phyloP scores from a whole-genome alignment of 2,329 filamentous ascomycete species.

The Cordyceps militaris region DNA sequence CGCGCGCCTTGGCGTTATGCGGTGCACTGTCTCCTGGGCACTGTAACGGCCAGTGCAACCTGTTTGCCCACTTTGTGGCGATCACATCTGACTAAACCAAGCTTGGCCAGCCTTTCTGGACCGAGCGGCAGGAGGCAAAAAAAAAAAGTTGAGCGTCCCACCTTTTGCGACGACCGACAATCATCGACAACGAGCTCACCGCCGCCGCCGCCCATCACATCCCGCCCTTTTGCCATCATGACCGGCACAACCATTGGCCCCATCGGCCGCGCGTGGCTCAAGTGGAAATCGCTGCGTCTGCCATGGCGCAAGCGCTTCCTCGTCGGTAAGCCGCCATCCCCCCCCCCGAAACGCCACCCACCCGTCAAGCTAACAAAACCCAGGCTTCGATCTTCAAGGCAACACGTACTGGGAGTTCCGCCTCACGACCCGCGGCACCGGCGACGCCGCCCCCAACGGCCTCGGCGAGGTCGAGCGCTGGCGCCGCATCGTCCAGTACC shows the following conservation, averaged over 20 bases:
- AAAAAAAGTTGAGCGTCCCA: not conserved
- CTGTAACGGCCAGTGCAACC: not conserved
- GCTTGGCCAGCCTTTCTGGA: too few relatives aligned
- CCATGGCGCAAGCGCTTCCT: conserved; percentile 60
- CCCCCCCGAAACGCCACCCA: not conserved
- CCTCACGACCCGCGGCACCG: conserved; percentile 34
- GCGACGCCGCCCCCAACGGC: not conserved
- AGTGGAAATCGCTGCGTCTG: conserved; percentile 55
- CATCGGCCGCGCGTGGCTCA: conserved; percentile 43
- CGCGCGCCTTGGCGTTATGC: not conserved
- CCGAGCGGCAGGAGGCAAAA: too few relatives aligned
- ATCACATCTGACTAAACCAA: not conserved
- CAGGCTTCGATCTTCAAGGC: conserved; percentile 57
- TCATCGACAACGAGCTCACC: not conserved
- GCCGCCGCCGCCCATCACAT: not conserved
- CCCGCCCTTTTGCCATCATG: conserved; percentile 21
- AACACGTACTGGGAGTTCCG: conserved; percentile 66
- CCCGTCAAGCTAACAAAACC: not conserved
- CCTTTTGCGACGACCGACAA: not conserved
- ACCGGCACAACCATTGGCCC: conserved; percentile 30
- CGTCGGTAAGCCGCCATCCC: conserved; percentile 37
- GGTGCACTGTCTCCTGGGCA: not conserved
- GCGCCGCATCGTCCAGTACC: conserved; percentile 57
- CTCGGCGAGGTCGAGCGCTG: conserved; percentile 37
- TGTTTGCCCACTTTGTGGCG: not conserved